Evolutionary conservation across 2,329 filamentous ascomycete species (phyloP).

Genomic region (Cladophialophora immunda): DNA sequence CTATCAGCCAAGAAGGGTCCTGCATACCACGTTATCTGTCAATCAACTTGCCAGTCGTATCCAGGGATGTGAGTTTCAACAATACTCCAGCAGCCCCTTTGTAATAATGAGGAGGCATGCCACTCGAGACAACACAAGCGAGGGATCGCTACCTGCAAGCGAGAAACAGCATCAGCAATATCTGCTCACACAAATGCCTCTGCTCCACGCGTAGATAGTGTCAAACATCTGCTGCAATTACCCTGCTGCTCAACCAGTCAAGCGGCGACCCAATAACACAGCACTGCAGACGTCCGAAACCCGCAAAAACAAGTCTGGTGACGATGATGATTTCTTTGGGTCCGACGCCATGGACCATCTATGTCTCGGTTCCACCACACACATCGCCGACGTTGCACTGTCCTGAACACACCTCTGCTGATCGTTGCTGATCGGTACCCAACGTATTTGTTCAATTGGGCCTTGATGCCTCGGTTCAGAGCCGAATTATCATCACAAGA

Average conservation of each 20-base stretch:
- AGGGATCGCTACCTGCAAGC: background rate
- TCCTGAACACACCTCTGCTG: background rate
- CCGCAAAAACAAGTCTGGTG: background rate
- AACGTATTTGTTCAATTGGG: background rate
- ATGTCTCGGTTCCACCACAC: slow-evolving; percentile 1
- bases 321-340: background rate
- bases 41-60: background rate
- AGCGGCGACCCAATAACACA: background rate
- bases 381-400: background rate
- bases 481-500: background rate
- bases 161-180: background rate
- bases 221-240: slow-evolving; percentile 6
- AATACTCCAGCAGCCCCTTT: background rate
- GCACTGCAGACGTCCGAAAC: slow-evolving; percentile 13
- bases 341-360: slow-evolving; percentile 12
- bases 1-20: background rate
- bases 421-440: background rate
- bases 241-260: slow-evolving; percentile 6
- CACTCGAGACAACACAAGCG: background rate
- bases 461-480: background rate
- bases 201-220: background rate
- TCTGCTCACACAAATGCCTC: background rate
- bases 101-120: background rate
- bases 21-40: slow-evolving; percentile 24
- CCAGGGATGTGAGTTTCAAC: background rate